phyloP scores from a whole-genome alignment of 305 asterid species.

The Fraxinus nigra region DNA sequence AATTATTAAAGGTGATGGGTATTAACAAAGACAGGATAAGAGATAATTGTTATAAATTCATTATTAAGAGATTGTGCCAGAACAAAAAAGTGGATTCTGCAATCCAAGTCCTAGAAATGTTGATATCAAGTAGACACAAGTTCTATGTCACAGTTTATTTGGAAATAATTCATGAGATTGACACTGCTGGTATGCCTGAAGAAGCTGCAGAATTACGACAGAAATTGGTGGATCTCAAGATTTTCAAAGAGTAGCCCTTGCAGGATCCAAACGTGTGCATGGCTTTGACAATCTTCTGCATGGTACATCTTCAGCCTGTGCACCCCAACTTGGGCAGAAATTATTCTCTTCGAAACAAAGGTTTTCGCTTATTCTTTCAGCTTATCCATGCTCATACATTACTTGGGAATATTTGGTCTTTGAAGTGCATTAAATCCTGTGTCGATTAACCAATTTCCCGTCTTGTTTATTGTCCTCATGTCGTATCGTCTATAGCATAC shows the following conservation, averaged over 20 bases:
- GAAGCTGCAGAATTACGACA: constrained; percentile 56
- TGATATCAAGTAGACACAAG: constrained; percentile 44
- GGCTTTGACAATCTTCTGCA: constrained; percentile 1
- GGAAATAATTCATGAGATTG: constrained; percentile 50
- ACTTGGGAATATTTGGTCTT: background rate
- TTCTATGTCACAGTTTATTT: constrained; percentile 36
- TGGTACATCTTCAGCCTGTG: constrained; percentile 1
- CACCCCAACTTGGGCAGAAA: background rate
- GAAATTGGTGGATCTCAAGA: constrained; percentile 48
- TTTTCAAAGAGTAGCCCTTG: constrained; percentile 30
- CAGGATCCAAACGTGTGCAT: constrained; percentile 11
- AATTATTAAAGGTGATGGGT: constrained; percentile 54
- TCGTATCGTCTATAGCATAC: background rate
- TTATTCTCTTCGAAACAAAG: background rate
- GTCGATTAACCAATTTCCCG: background rate
- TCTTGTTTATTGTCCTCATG: background rate
- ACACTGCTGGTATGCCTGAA: constrained; percentile 63
- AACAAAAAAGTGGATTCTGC: constrained; percentile 58
- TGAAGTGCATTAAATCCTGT: background rate
- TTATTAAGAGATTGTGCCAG: constrained; percentile 59
- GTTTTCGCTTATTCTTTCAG: background rate
- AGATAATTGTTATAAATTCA: constrained; percentile 71
- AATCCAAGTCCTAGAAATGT: constrained; percentile 53
- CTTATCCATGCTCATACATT: background rate
- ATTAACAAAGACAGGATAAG: constrained; percentile 39